Conservation (phyloP, 345 rosid species). For the Lumnitzera racemosa region DNA sequence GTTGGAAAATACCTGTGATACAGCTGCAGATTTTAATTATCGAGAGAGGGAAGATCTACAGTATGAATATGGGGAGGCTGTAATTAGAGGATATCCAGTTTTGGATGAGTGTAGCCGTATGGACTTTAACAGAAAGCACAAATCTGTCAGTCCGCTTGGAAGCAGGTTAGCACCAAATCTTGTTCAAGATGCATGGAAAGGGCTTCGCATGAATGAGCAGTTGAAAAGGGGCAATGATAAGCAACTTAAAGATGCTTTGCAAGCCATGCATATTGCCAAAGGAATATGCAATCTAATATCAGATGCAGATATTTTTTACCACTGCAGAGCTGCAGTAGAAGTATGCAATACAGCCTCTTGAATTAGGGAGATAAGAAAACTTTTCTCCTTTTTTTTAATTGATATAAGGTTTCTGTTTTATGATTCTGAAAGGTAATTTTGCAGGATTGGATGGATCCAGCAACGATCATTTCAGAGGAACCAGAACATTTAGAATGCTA, state of each 20-base stretch:
- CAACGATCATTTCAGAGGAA: slow-evolving; percentile 27
- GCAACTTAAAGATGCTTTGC: slow-evolving; percentile 47
- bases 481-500: slow-evolving; percentile 32
- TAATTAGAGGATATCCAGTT: slow-evolving; percentile 35
- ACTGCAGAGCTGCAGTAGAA: slow-evolving; percentile 42
- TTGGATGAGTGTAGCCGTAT: slow-evolving; percentile 90
- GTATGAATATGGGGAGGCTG: slow-evolving; percentile 24
- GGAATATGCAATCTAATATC: slow-evolving; percentile 65
- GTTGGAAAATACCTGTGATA: slow-evolving; percentile 26
- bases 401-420: slow-evolving; percentile 2
- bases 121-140: slow-evolving; percentile 39
- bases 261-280: slow-evolving; percentile 33
- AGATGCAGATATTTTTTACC: slow-evolving; percentile 50
- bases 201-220: slow-evolving; percentile 37
- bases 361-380: background rate
- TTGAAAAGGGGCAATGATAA: slow-evolving; percentile 38
- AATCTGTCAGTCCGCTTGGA: slow-evolving; percentile 18
- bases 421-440: slow-evolving; percentile 12
- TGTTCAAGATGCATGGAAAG: slow-evolving; percentile 65
- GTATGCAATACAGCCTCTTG: slow-evolving; percentile 4
- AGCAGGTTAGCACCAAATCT: slow-evolving; percentile 16
- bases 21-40: slow-evolving; percentile 30
- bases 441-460: slow-evolving; percentile 49
- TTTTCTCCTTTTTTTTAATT: slow-evolving; percentile 5
- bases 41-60: slow-evolving; percentile 39